A percentile compares a stretch with the other conserved stretches of the same genome.
These are phyloP conservation scores for Stenocarpella maydis DNA, from an alignment of 2,329 filamentous ascomycete species.

Conservation along the genomic window DNA sequence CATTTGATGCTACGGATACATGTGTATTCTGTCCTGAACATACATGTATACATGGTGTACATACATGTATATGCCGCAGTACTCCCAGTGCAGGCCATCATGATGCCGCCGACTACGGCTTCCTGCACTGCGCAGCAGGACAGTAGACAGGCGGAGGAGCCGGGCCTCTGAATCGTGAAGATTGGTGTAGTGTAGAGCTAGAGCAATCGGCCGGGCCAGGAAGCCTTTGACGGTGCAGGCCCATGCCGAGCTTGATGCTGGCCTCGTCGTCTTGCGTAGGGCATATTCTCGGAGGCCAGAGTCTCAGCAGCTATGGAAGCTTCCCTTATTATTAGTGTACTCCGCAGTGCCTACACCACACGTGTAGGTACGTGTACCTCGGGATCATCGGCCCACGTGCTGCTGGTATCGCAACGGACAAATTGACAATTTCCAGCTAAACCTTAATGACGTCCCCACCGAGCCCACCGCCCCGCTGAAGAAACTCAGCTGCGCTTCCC, in stretches of 20 bases:
- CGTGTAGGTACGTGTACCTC: too few relatives aligned
- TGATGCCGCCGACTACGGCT: background rate
- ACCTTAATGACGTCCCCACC: conserved; percentile 16
- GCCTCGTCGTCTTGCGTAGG: too few relatives aligned
- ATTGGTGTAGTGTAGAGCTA: too few relatives aligned
- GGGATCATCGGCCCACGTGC: background rate
- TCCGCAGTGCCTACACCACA: too few relatives aligned
- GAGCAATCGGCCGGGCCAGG: background rate
- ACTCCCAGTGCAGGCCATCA: too few relatives aligned
- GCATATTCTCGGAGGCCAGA: background rate
- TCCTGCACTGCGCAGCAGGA: too few relatives aligned
- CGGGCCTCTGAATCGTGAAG: conserved; percentile 17
- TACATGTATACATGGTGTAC: too few relatives aligned
- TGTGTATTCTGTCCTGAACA: too few relatives aligned
- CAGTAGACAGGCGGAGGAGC: background rate
- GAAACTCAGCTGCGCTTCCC: conserved; percentile 21
- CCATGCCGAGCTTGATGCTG: too few relatives aligned
- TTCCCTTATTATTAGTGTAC: background rate
- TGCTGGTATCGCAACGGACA: background rate
- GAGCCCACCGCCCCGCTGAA: conserved; percentile 18
- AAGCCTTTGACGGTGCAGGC: background rate
- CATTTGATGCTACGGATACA: background rate
- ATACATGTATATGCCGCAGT: too few relatives aligned
- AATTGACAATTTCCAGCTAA: conserved; percentile 24
- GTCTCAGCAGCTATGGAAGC: background rate